Evolutionary conservation across 768 basidiomycete species (phyloP).

Genomic region (Xerocomus brunneocitrinus): DNA sequence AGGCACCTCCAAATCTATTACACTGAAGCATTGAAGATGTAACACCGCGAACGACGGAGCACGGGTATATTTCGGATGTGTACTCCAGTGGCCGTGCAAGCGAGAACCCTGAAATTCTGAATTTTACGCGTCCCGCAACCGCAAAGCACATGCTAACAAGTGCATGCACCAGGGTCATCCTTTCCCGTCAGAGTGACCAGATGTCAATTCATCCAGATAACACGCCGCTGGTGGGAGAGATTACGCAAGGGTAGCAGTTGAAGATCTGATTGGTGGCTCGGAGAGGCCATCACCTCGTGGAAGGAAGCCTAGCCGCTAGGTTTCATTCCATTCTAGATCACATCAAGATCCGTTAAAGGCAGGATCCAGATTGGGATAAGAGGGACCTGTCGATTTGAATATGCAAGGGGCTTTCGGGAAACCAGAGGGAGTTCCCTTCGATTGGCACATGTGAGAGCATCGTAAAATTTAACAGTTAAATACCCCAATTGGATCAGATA

Average conservation of each 20-base stretch:
- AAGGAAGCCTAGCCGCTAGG: slow-evolving; percentile 3
- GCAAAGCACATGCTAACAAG: slow-evolving; percentile 8
- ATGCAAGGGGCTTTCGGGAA: slow-evolving; percentile 3
- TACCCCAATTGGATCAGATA: not conserved
- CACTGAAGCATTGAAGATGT: not conserved
- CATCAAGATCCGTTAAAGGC: slow-evolving; percentile 12
- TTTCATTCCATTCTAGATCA: slow-evolving; percentile 20
- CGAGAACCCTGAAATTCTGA: slow-evolving; percentile 16
- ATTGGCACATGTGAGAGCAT: not conserved
- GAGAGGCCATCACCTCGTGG: slow-evolving; percentile 21
- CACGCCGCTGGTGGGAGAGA: slow-evolving; percentile 14
- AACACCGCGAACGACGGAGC: slow-evolving; percentile 12
- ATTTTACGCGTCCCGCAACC: slow-evolving; percentile 11
- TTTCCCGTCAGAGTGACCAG: slow-evolving; percentile 1
- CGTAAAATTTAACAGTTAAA: not conserved
- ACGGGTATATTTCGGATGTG: slow-evolving; percentile 15
- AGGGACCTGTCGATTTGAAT: not conserved
- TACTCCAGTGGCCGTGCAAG: slow-evolving; percentile 14
- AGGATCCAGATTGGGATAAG: slow-evolving; percentile 11
- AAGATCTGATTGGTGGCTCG: slow-evolving; percentile 7
- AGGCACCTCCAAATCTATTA: slow-evolving; percentile 2
- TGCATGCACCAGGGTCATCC: slow-evolving; percentile 7
- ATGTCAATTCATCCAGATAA: slow-evolving; percentile 1
- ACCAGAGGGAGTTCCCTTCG: not conserved
- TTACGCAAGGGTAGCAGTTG: slow-evolving; percentile 10